A percentile compares a stretch with the other conserved stretches of the same genome.
Conservation (phyloP, 2,329 filamentous ascomycete genomes). For the Meredithiella fracta region DNA sequence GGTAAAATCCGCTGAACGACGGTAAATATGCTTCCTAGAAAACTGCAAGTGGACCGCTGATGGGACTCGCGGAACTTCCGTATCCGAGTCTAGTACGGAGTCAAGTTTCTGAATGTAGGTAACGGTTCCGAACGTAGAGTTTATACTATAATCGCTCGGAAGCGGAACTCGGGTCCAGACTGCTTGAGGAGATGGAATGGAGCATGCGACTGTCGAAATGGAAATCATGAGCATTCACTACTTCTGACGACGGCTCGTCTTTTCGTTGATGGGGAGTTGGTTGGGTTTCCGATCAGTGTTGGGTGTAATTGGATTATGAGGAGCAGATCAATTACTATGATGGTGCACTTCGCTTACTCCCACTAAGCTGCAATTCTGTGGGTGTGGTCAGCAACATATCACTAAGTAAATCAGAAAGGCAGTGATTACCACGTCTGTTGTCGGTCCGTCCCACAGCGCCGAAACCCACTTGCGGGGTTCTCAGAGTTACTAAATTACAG, state of each 20-base stretch:
- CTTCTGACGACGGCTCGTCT: background rate
- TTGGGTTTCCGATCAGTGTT: background rate
- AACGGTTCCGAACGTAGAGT: background rate
- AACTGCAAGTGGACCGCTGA: background rate
- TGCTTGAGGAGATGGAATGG: background rate
- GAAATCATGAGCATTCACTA: slow-evolving; percentile 5
- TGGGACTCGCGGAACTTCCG: background rate
- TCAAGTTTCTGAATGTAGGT: too few relatives aligned
- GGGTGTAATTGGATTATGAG: background rate
- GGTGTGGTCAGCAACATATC: background rate
- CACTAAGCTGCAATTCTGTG: background rate
- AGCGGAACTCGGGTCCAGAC: background rate
- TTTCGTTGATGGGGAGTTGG: background rate
- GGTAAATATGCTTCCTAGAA: slow-evolving; percentile 7
- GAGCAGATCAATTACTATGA: background rate
- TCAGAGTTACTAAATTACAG: background rate
- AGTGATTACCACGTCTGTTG: background rate
- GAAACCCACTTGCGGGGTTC: background rate
- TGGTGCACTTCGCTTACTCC: slow-evolving; percentile 2
- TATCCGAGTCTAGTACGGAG: background rate
- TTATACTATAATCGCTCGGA: background rate
- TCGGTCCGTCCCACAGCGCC: background rate
- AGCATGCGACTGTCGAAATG: background rate
- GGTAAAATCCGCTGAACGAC: slow-evolving; percentile 3
- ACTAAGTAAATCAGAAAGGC: background rate